Percentiles rank a stretch among this genome's conserved stretches.
phyloP scores from a whole-genome alignment of 2,329 filamentous ascomycete species.

The Hysterium pulicare region DNA sequence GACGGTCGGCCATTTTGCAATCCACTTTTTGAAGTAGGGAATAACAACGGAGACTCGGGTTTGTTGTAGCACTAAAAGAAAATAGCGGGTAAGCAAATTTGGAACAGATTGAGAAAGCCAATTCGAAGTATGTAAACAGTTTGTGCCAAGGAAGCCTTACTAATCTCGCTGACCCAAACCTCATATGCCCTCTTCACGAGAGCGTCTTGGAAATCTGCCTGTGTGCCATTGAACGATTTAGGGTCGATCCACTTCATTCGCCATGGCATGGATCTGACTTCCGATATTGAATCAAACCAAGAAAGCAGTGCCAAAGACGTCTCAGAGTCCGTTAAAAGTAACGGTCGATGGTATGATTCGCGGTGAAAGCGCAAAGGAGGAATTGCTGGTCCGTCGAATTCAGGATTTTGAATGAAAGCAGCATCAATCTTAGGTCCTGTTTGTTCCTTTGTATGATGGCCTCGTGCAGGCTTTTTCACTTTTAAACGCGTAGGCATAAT shows the following conservation, averaged over 20 bases:
- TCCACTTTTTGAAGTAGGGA: conserved; percentile 63
- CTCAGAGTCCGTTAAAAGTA: conserved; percentile 17
- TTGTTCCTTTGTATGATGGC: background rate
- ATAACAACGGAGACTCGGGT: conserved; percentile 61
- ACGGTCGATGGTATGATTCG: conserved; percentile 28
- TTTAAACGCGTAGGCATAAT: background rate
- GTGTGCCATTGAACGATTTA: conserved; percentile 15
- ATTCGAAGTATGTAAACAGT: too few relatives aligned
- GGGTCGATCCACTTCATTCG: conserved; percentile 57
- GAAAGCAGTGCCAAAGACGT: conserved; percentile 19
- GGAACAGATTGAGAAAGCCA: too few relatives aligned
- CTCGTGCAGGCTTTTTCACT: background rate
- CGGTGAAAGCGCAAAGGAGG: conserved; percentile 27
- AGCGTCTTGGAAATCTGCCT: conserved; percentile 37
- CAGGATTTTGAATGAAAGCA: background rate
- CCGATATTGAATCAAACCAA: conserved; percentile 32
- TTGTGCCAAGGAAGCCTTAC: too few relatives aligned
- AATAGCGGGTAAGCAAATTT: background rate
- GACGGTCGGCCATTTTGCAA: conserved; percentile 58
- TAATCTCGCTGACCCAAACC: conserved; percentile 66
- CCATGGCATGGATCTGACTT: conserved; percentile 36
- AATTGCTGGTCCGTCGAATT: conserved; percentile 9
- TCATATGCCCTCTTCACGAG: conserved; percentile 59
- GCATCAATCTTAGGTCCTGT: background rate
- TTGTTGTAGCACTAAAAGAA: conserved; percentile 55